Evolutionary conservation across 2,329 filamentous ascomycete species (phyloP), one percentile per base, ranked within the genome.

Genomic region (Pezicula radicicola): DNA sequence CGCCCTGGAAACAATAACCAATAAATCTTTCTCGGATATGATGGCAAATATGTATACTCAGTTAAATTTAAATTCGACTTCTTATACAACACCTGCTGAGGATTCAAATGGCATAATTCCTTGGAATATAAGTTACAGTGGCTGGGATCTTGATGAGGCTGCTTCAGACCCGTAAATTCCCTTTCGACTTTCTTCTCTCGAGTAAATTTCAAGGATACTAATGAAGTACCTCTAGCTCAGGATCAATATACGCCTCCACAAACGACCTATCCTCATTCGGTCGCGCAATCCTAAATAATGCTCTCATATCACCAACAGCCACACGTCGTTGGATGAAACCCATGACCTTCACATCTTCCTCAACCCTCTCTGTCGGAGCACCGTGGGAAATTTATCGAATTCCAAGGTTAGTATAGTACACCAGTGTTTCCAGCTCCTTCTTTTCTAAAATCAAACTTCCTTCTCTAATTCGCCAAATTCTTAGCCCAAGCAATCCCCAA

Each of bases 241-340:
- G 72, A 7, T 70, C 69, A 27, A 66, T 73, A 28, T 76, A 70
- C 58, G 73, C 73, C 9, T 72, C 60, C 12, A 69, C 71, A 1
- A 52, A 61, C 7, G 76, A 78, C 44, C 60, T 78, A 52, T 62
- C 71, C 44, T 63, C 66, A 1, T 66, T 78, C 13, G 70, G 69
- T 15, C 60, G 68, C 12, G 70, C 72, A 2, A 75, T 79, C 40
- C 64, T 77, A 4, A 67, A 60, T 13, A 66, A 73, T 57, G 66
- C 67, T n/a, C 66, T 77, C 12, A 68, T 78, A 3, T 61, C 69
- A 0, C 62, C 70, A 0, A 57, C 57, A 4, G 55, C 69, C 44
- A 80, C 76, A 0, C 67, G 72, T 1, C 60, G 64, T 16, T 79
- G 75, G 76, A 66, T 78, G 54, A 75, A 77, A 55, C 75, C 71